phyloP scores from a whole-genome alignment of 2,329 filamentous ascomycete genomes.

The Fusarium liriodendri region DNA sequence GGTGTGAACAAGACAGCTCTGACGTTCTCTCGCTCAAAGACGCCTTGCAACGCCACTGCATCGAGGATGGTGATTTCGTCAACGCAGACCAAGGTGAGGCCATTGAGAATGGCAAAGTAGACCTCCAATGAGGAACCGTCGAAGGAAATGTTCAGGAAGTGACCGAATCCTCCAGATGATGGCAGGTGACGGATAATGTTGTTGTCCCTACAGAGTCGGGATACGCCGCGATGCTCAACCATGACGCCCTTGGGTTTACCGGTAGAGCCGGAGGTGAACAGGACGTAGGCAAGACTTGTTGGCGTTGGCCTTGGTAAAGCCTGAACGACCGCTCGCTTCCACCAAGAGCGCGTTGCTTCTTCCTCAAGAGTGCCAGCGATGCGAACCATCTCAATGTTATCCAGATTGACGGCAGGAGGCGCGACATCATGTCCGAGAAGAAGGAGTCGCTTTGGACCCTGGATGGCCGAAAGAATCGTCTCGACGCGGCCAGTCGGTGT shows the following conservation, averaged over 20 bases:
- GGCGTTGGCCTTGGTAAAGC: neutral
- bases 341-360: neutral
- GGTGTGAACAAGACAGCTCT: slow-evolving; percentile 21
- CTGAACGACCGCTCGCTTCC: neutral
- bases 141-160: slow-evolving; percentile 23
- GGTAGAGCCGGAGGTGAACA: slow-evolving; percentile 41
- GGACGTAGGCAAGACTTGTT: slow-evolving; percentile 32
- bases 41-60: neutral
- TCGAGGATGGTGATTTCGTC: slow-evolving; percentile 18
- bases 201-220: neutral
- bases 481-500: slow-evolving; percentile 15
- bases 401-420: neutral
- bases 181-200: neutral
- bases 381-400: neutral
- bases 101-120: slow-evolving; percentile 19
- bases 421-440: neutral
- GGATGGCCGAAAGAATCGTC: slow-evolving; percentile 12
- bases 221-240: slow-evolving; percentile 20
- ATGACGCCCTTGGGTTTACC: slow-evolving; percentile 39
- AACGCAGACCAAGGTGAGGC: slow-evolving; percentile 18
- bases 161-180: neutral
- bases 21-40: slow-evolving; percentile 23
- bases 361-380: neutral
- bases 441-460: slow-evolving; percentile 1
- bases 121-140: slow-evolving; percentile 20